These are phyloP conservation scores for Trichoderma sp. DNA, from an alignment of 2,329 filamentous ascomycete genomes.

Conservation along the genomic window DNA sequence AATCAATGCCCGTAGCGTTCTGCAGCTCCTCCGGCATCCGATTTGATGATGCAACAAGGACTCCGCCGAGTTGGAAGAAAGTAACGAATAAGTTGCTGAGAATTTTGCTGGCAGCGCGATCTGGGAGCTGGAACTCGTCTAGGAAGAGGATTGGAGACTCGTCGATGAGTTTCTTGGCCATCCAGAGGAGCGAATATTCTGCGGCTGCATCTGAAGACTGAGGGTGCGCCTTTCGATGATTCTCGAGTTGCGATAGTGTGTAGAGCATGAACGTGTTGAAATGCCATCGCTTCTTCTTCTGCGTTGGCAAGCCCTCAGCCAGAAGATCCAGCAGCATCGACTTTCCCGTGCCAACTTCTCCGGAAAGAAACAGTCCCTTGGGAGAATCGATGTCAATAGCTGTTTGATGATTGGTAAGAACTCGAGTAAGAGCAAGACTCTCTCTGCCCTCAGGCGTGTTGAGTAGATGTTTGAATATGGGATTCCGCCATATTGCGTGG, in stretches of 20 bases:
- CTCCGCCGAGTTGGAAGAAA: constrained; percentile 81
- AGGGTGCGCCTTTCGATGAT: constrained; percentile 51
- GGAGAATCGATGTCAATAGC: constrained; percentile 73
- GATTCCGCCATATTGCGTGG: constrained; percentile 60
- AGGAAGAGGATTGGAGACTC: constrained; percentile 76
- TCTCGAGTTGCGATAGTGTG: constrained; percentile 70
- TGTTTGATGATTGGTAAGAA: constrained; percentile 70
- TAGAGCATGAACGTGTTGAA: constrained; percentile 88
- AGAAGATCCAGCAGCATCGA: constrained; percentile 83
- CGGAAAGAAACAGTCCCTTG: constrained; percentile 73
- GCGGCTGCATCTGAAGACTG: constrained; percentile 27
- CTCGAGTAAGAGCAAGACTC: constrained; percentile 64
- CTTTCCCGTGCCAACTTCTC: constrained; percentile 81
- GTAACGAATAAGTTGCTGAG: constrained; percentile 75
- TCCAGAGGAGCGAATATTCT: constrained; percentile 69
- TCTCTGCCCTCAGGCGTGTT: constrained; percentile 56
- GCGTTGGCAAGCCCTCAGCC: constrained; percentile 73
- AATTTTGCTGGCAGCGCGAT: constrained; percentile 76
- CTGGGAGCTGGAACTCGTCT: constrained; percentile 82
- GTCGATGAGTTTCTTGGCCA: constrained; percentile 75
- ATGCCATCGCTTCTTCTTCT: constrained; percentile 74
- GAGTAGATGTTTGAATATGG: constrained; percentile 62
- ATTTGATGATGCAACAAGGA: constrained; percentile 78
- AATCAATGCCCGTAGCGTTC: constrained; percentile 72
- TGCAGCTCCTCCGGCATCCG: constrained; percentile 80